phyloP scores from a whole-genome alignment of 2,329 filamentous ascomycete species.

The Blastomyces emzantsi region DNA sequence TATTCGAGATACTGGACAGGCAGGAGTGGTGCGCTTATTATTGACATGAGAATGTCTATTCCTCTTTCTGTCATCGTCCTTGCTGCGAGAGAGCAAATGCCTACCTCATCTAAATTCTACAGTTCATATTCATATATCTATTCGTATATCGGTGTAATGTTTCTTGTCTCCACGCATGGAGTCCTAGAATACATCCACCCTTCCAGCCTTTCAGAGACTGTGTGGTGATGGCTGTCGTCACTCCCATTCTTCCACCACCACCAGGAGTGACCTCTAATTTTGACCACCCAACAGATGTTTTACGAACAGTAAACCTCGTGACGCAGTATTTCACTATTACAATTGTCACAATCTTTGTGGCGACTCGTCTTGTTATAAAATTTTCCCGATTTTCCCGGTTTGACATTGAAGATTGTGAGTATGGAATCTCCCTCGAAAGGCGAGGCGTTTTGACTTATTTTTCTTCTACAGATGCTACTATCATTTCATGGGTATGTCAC shows the following conservation, averaged over 20 bases:
- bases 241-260: slow-evolving; percentile 14
- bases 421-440: not conserved
- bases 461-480: slow-evolving; percentile 11
- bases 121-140: not conserved
- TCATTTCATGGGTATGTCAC: slow-evolving; percentile 18
- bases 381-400: slow-evolving; percentile 25
- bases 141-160: not conserved
- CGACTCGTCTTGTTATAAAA: slow-evolving; percentile 26
- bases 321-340: slow-evolving; percentile 31
- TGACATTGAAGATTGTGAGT: slow-evolving; percentile 29
- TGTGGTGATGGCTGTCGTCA: not conserved
- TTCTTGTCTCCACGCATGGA: not conserved
- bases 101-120: not conserved
- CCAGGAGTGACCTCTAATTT: slow-evolving; percentile 17
- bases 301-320: slow-evolving; percentile 27
- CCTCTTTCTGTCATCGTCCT: not conserved
- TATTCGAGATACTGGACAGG: not conserved
- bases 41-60: not conserved
- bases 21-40: not conserved
- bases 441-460: not conserved
- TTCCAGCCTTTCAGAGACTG: not conserved
- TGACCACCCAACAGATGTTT: slow-evolving; percentile 21
- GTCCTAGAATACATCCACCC: not conserved
- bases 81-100: not conserved
- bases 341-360: slow-evolving; percentile 26